Percentiles rank a stretch among this genome's conserved stretches.
phyloP scores from a whole-genome alignment of 2,329 filamentous ascomycete species.

The Fusarium tricinctum region DNA sequence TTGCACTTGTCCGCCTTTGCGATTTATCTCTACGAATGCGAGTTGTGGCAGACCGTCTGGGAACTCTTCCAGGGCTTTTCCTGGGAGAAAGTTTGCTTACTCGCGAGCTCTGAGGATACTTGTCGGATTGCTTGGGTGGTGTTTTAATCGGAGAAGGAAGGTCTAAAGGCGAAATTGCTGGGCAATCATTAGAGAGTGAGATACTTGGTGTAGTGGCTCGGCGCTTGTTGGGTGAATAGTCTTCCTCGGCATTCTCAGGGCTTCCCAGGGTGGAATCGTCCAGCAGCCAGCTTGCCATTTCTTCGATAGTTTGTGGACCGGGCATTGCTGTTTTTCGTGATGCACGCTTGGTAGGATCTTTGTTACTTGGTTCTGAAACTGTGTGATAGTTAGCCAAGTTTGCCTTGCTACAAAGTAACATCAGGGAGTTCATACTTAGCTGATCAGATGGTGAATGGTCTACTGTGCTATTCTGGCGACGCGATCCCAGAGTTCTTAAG shows the following conservation, averaged over 20 bases:
- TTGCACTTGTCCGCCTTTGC: constrained; percentile 30
- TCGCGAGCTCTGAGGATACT: constrained; percentile 13
- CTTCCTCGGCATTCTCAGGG: constrained; percentile 10
- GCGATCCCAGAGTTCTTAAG: constrained; percentile 49
- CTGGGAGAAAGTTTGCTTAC: constrained; percentile 32
- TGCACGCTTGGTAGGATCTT: constrained; percentile 20
- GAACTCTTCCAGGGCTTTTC: constrained; percentile 3
- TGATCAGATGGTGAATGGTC: constrained; percentile 34
- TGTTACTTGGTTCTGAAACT: background rate
- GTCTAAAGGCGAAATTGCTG: constrained; percentile 22
- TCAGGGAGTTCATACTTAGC: constrained; percentile 32
- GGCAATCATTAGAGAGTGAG: background rate
- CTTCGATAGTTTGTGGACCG: constrained; percentile 39
- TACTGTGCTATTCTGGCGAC: constrained; percentile 41
- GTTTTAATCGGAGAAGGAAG: constrained; percentile 30
- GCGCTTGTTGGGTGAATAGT: constrained; percentile 21
- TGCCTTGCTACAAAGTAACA: background rate
- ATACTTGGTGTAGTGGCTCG: constrained; percentile 12
- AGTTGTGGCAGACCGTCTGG: constrained; percentile 35
- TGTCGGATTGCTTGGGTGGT: background rate
- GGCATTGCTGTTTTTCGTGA: constrained; percentile 25
- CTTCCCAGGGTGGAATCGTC: constrained; percentile 43
- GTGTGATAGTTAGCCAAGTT: constrained; percentile 10
- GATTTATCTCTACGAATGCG: constrained; percentile 22
- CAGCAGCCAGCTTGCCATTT: constrained; percentile 52